Percentiles rank a stretch among this genome's conserved stretches.
These are phyloP conservation scores for Camelina hispida DNA, from an alignment of 345 rosid genomes.

Conservation along the genomic window DNA sequence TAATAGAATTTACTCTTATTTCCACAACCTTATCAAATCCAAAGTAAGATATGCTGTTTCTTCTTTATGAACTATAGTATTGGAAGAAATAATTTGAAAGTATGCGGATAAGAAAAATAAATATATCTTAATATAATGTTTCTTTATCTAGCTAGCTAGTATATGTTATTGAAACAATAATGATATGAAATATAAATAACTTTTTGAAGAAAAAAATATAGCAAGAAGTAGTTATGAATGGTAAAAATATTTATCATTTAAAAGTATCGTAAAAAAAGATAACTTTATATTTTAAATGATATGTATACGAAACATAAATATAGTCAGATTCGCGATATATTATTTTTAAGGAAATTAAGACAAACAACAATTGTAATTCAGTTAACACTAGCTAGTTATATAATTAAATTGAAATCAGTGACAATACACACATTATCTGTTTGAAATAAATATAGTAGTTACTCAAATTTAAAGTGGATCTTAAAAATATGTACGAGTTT, in stretches of 20 bases:
- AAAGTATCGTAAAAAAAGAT: not conserved
- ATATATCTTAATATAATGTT: not conserved
- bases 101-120: not conserved
- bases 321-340: constrained; percentile 17
- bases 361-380: not conserved
- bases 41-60: constrained; percentile 27
- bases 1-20: constrained; percentile 27
- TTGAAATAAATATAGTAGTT: not conserved
- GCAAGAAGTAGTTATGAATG: not conserved
- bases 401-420: not conserved
- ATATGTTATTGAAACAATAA: not conserved
- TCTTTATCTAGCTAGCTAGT: not conserved
- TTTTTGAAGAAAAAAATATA: not conserved
- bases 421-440: not conserved
- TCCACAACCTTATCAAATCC: constrained; percentile 29
- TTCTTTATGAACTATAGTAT: constrained; percentile 9
- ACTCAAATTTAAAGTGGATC: not conserved
- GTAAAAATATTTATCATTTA: not conserved
- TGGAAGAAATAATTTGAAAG: constrained; percentile 12
- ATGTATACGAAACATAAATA: not conserved
- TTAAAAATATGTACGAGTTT: not conserved
- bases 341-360: not conserved
- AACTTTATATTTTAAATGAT: not conserved
- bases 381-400: not conserved
- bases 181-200: not conserved